Evolutionary conservation across 1,139 yeast genomes (phyloP).

Genomic region (Yamadazyma siamensis): DNA sequence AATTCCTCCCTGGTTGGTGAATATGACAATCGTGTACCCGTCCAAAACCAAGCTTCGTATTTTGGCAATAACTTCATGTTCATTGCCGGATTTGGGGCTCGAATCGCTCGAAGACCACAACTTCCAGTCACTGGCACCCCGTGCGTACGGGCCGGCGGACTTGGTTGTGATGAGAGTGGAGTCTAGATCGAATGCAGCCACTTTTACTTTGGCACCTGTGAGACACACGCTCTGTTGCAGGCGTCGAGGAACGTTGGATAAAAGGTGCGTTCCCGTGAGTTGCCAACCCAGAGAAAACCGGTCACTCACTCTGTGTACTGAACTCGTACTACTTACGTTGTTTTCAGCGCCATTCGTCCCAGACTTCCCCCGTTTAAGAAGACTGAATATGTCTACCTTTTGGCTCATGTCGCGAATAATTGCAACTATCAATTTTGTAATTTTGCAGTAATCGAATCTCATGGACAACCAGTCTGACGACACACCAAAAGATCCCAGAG

Average conservation of each 20-base stretch:
- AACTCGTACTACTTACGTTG: too few relatives aligned
- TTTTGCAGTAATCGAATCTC: too few relatives aligned
- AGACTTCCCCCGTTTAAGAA: slow-evolving; percentile 6
- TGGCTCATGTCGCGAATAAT: too few relatives aligned
- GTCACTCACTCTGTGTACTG: too few relatives aligned
- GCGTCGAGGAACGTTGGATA: slow-evolving; percentile 25
- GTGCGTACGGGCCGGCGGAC: slow-evolving; percentile 49
- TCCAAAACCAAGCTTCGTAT: slow-evolving; percentile 22
- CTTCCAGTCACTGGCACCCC: slow-evolving; percentile 63
- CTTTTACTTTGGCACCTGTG: slow-evolving; percentile 17
- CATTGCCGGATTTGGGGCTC: too few relatives aligned
- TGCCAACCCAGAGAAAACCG: slow-evolving; percentile 20
- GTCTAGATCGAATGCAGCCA: slow-evolving; percentile 79
- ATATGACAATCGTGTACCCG: slow-evolving; percentile 54
- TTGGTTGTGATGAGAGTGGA: slow-evolving; percentile 64
- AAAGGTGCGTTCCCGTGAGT: slow-evolving; percentile 32
- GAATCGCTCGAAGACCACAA: too few relatives aligned
- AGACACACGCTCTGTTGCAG: background rate
- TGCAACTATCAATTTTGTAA: too few relatives aligned
- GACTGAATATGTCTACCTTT: slow-evolving; percentile 11
- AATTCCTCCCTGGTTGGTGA: slow-evolving; percentile 84
- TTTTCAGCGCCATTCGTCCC: slow-evolving; percentile 1
- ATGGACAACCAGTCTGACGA: too few relatives aligned
- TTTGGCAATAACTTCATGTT: slow-evolving; percentile 20
- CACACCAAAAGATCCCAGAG: slow-evolving; percentile 2